Evolutionary conservation across 192 early-diverging fungal genomes (phyloP).

Genomic region (Entophlyctis helioformis): DNA sequence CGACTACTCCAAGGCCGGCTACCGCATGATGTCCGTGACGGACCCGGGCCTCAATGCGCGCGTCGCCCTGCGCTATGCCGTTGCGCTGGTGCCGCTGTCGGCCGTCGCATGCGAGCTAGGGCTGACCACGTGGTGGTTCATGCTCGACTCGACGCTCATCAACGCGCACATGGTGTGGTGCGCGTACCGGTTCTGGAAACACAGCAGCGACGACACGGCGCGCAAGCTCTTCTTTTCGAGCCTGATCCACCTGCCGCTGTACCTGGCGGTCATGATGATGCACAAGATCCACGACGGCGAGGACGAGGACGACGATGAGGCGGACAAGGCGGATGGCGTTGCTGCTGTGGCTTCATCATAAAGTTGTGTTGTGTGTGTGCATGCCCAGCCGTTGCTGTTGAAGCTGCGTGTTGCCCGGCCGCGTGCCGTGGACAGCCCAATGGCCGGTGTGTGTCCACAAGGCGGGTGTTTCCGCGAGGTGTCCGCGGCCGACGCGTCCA

Average conservation of each 20-base stretch:
- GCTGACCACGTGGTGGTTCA: conserved; percentile 67
- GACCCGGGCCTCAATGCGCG: conserved; percentile 80
- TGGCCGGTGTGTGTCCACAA: too few relatives aligned
- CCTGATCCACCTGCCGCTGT: conserved; percentile 75
- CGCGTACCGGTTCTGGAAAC: conserved; percentile 69
- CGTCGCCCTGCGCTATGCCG: conserved; percentile 69
- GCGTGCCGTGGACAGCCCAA: too few relatives aligned
- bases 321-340: too few relatives aligned
- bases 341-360: too few relatives aligned
- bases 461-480: too few relatives aligned
- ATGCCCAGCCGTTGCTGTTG: too few relatives aligned
- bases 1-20: conserved; percentile 96
- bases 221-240: conserved; percentile 84
- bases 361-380: too few relatives aligned
- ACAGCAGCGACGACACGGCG: conserved; percentile 69
- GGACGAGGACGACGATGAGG: conserved; percentile 11
- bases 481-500: too few relatives aligned
- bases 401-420: too few relatives aligned
- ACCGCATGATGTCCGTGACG: conserved; percentile 85
- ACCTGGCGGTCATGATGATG: conserved; percentile 77
- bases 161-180: conserved; percentile 63
- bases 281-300: conserved; percentile 52
- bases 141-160: conserved; percentile 57
- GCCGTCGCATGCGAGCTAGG: conserved; percentile 49
- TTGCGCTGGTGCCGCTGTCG: conserved; percentile 62